These are phyloP conservation scores for Rhodosporidiobolus sp. DNA, from an alignment of 768 basidiomycete species.

Conservation along the genomic window DNA sequence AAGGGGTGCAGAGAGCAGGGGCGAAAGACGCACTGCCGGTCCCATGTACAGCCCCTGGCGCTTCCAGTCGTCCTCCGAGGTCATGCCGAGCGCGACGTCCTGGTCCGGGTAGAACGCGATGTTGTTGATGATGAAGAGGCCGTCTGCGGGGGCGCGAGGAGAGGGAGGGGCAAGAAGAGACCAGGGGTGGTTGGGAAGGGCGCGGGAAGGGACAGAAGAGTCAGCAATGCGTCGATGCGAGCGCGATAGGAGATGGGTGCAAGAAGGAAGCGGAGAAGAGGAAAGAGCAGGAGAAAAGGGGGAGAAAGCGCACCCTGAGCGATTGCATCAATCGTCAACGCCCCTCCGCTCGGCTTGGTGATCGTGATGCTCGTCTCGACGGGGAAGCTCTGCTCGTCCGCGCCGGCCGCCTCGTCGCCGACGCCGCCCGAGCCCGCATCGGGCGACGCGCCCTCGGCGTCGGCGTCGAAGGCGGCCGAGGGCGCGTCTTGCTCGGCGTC, in stretches of 20 bases:
- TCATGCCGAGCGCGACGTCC: slow-evolving; percentile 68
- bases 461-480: slow-evolving; percentile 33
- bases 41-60: slow-evolving; percentile 88
- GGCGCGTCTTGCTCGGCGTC: slow-evolving; percentile 54
- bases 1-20: no score
- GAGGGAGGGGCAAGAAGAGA: background rate
- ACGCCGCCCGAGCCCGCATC: slow-evolving; percentile 45
- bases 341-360: slow-evolving; percentile 66
- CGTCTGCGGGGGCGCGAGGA: slow-evolving; percentile 51
- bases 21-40: slow-evolving; percentile 68
- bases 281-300: slow-evolving; percentile 36
- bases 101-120: slow-evolving; percentile 77
- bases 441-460: slow-evolving; percentile 49
- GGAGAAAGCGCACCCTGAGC: slow-evolving; percentile 53
- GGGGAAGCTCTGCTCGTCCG: slow-evolving; percentile 56
- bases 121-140: slow-evolving; percentile 80
- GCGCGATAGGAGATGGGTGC: background rate
- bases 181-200: background rate
- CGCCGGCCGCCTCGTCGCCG: slow-evolving; percentile 45
- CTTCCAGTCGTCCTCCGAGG: slow-evolving; percentile 89
- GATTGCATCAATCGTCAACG: slow-evolving; percentile 72
- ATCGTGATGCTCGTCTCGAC: slow-evolving; percentile 77
- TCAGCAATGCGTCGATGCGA: no score
- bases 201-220: background rate
- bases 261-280: background rate